Percentiles rank a stretch among this genome's conserved stretches.
Conservation (phyloP, 139 green algal species). For the Chlorella vulgaris region DNA sequence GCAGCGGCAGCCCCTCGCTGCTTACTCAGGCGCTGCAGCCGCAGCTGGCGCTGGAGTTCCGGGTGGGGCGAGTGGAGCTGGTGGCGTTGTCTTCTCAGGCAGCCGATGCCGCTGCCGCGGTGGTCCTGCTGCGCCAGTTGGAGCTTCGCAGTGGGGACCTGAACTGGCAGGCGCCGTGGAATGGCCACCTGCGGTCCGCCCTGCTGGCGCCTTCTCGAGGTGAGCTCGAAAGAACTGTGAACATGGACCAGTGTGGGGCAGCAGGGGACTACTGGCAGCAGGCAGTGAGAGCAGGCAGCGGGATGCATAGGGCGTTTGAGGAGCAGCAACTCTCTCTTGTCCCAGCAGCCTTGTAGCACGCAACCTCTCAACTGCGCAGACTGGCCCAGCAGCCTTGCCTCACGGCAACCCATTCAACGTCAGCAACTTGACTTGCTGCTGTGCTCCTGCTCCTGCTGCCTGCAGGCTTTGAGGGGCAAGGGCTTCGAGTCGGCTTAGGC, state of each 20-base stretch:
- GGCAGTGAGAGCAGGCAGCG: too few relatives aligned
- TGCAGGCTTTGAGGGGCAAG: constrained; percentile 16
- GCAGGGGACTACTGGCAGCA: too few relatives aligned
- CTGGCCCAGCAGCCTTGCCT: too few relatives aligned
- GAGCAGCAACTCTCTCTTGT: too few relatives aligned
- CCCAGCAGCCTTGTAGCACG: too few relatives aligned
- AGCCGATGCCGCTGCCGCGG: background rate
- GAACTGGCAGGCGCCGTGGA: constrained; percentile 20
- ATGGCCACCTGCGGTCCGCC: constrained; percentile 7
- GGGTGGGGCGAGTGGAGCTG: constrained; percentile 2
- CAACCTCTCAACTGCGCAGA: too few relatives aligned
- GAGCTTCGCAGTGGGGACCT: constrained; percentile 11
- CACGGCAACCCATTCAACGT: too few relatives aligned
- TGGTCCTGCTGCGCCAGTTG: constrained; percentile 18
- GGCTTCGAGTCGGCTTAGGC: background rate
- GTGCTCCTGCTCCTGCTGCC: background rate
- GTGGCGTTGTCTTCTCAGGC: background rate
- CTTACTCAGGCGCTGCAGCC: constrained; percentile 8
- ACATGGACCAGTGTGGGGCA: too few relatives aligned
- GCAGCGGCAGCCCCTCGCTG: background rate
- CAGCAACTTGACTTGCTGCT: too few relatives aligned
- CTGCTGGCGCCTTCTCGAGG: constrained; percentile 17
- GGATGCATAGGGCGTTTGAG: too few relatives aligned
- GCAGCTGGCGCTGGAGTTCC: constrained; percentile 20
- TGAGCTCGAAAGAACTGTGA: background rate